Percentiles rank a stretch among this genome's conserved stretches.
phyloP scores from a whole-genome alignment of 148 eudicot species.

The Vaccinium myrtillus region DNA sequence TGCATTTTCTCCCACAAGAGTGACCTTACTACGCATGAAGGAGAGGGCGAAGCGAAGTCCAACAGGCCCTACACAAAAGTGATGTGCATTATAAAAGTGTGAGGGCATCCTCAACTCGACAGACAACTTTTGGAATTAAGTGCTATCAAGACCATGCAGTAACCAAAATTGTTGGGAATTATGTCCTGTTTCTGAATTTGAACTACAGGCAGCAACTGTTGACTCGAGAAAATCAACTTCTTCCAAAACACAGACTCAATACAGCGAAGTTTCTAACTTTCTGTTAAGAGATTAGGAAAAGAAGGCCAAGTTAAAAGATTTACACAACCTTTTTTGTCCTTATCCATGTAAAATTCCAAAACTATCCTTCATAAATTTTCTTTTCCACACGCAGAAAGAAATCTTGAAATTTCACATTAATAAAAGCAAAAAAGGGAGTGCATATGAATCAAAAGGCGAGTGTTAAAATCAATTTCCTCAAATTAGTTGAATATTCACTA shows the following conservation, averaged over 20 bases:
- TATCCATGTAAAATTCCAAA: background rate
- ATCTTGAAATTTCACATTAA: background rate
- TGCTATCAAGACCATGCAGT: background rate
- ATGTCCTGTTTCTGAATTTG: background rate
- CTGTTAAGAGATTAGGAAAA: slow-evolving; percentile 7
- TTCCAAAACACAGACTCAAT: background rate
- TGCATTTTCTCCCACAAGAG: background rate
- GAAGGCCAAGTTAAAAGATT: slow-evolving; percentile 1
- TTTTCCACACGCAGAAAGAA: background rate
- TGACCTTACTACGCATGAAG: background rate
- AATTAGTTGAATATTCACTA: background rate
- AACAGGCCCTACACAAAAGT: background rate
- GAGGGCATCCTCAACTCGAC: background rate
- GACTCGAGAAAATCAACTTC: background rate
- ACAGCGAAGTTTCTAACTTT: background rate
- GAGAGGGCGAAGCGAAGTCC: background rate
- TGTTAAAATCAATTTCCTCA: background rate
- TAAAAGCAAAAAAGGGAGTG: background rate
- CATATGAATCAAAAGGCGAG: background rate
- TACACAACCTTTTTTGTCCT: background rate
- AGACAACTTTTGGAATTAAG: background rate
- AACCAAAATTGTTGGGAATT: background rate
- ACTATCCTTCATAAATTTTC: background rate
- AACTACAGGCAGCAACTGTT: background rate
- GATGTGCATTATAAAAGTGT: background rate